Evolutionary conservation across 1,139 yeast genomes (phyloP), one percentile per base, ranked within the genome.

Genomic region (Cylindricascospora bacillispora): DNA sequence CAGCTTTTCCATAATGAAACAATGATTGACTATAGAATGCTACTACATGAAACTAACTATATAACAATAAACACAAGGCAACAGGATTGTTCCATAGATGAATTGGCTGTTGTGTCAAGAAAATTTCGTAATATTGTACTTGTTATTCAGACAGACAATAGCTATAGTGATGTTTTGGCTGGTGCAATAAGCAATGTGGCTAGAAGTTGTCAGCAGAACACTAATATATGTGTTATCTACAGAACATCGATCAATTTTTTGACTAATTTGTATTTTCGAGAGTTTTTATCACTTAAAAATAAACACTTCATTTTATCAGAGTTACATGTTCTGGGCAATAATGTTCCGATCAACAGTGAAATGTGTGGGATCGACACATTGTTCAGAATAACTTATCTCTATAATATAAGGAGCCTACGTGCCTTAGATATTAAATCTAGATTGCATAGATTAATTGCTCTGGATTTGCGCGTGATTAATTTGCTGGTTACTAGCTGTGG

Each of bases 181-280:
- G 14, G 19, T 6, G 12, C 32, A 7, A 15, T 47, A 12, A 28
- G 36, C 6, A 33, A 37, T 11, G 28, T 48, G 6, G 43, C 39
- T 4, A 31, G 31, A 12, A 19, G 25, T 2, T 35, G 40, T 20
- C 18, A 22, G 4, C 16, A 23, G 3, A 36, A 36, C 10, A 36
- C 45, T 5, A 41, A 38, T 19, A 26, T 48, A 9, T 42, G 43
- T 31, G 27, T 47, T 6, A 32, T 48, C 4, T 48, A 45, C 32
- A 35, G 40, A 16, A 47, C 44, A n/a, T 29, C 31, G 1, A 28
- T 29, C 11, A 47, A 47, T 30, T 47, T 38, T 24, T 24, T 48
- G 27, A 45, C 51, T 28, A 41, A 43, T 30, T 24, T 48, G 22
- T 47, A 47, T 30, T 47, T 48, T 23, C 38, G 45, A 4, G 47